A percentile compares a stretch with the other conserved stretches of the same genome.
Conservation (phyloP, 2,329 filamentous ascomycete species). For the Microsporum canis region DNA sequence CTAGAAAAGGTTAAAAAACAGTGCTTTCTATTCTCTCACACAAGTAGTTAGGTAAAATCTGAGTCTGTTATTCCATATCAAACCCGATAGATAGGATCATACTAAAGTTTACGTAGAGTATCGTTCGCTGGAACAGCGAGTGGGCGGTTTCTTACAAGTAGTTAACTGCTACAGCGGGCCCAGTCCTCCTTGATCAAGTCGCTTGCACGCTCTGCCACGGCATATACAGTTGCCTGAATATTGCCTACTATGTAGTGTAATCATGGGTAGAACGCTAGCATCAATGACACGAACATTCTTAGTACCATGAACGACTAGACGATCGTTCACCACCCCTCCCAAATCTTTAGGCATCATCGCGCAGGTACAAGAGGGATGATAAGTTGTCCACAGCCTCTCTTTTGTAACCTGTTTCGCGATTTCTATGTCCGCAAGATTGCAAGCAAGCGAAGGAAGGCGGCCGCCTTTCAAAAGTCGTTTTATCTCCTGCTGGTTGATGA, state of each 20-base stretch:
- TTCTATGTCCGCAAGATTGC: background rate
- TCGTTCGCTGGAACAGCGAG: too few species aligned
- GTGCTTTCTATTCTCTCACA: too few species aligned
- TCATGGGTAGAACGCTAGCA: conserved; percentile 23
- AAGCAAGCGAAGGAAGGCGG: background rate
- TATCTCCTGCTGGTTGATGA: background rate
- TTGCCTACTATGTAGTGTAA: conserved; percentile 22
- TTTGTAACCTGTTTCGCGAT: conserved; percentile 1
- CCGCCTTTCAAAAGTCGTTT: background rate
- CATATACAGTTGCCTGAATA: conserved; percentile 21
- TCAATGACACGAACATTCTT: conserved; percentile 25
- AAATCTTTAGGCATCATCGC: conserved; percentile 24
- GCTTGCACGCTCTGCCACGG: conserved; percentile 22
- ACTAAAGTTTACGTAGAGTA: too few species aligned
- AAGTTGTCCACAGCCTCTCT: conserved; percentile 20
- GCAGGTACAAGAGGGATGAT: conserved; percentile 23
- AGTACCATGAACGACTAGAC: conserved; percentile 25
- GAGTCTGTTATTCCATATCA: too few species aligned
- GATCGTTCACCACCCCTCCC: conserved; percentile 26
- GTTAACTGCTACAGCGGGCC: background rate
- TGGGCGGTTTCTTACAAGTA: too few species aligned
- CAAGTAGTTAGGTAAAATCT: too few species aligned
- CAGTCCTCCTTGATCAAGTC: conserved; percentile 22
- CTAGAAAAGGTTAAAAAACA: too few species aligned
- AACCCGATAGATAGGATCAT: too few species aligned